phyloP scores from a whole-genome alignment of 1,139 yeast genomes.

The Casaregolazyma lundiana region DNA sequence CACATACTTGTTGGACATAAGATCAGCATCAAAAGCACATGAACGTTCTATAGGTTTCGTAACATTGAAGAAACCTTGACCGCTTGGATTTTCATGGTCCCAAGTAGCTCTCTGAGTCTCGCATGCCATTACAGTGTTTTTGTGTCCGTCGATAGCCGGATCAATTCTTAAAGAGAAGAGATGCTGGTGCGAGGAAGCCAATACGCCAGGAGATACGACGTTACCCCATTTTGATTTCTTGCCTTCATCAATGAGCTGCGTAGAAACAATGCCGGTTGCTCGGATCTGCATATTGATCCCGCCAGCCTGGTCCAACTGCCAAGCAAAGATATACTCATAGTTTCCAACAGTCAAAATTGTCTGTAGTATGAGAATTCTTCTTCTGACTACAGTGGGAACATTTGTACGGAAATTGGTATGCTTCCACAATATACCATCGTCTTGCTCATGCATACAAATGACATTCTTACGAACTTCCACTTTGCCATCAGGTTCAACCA shows the following conservation, averaged over 20 bases:
- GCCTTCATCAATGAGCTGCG: constrained; percentile 75
- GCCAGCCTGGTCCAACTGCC: constrained; percentile 79
- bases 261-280: constrained; percentile 72
- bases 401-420: constrained; percentile 80
- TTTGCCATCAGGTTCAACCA: constrained; percentile 59
- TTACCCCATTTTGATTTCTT: constrained; percentile 80
- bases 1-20: constrained; percentile 69
- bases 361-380: constrained; percentile 80
- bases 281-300: constrained; percentile 77
- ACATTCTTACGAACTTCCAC: constrained; percentile 66
- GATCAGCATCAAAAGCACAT: constrained; percentile 69
- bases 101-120: constrained; percentile 68
- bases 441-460: constrained; percentile 88
- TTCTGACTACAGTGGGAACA: constrained; percentile 72
- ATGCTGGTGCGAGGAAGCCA: constrained; percentile 90
- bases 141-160: constrained; percentile 82
- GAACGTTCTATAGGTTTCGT: constrained; percentile 66
- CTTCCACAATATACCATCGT: constrained; percentile 73
- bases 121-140: constrained; percentile 62
- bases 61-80: constrained; percentile 68
- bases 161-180: constrained; percentile 79
- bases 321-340: constrained; percentile 77
- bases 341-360: constrained; percentile 87
- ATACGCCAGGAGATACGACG: constrained; percentile 75
- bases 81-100: constrained; percentile 59